A percentile compares a stretch with the other conserved stretches of the same genome.
Evolutionary conservation across 257 asterid genomes (phyloP).

Genomic region (Solanum sitiens): DNA sequence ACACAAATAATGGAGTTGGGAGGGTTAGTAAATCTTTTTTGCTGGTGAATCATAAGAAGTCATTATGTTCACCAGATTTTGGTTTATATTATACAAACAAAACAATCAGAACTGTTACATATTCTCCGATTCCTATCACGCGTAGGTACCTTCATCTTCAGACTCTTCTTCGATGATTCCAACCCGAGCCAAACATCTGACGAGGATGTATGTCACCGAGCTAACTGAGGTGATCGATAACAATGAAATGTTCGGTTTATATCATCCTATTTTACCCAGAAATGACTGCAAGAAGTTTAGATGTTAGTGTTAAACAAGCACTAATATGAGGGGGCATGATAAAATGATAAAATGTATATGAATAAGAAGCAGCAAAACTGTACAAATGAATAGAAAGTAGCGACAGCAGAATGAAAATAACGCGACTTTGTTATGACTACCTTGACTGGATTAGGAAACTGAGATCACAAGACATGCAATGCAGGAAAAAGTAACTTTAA

Average conservation of each 20-base stretch:
- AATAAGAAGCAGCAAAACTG: not conserved
- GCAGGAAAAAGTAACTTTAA: not conserved
- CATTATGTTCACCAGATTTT: not conserved
- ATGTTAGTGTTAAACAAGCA: not conserved
- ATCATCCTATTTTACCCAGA: conserved; percentile 61
- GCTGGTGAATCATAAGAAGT: not conserved
- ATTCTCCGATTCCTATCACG: not conserved
- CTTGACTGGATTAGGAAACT: not conserved
- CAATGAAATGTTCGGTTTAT: not conserved
- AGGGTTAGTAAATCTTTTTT: not conserved
- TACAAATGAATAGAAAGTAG: not conserved
- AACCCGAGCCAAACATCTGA: not conserved
- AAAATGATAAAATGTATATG: not conserved
- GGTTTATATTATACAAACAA: not conserved
- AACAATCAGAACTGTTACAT: not conserved
- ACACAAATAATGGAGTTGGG: not conserved
- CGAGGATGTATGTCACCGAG: not conserved
- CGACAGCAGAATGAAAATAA: not conserved
- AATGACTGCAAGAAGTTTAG: conserved; percentile 40
- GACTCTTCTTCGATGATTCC: not conserved
- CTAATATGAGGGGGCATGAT: not conserved
- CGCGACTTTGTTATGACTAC: not conserved
- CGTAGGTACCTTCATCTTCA: not conserved
- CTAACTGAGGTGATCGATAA: not conserved
- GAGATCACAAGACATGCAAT: not conserved